Conservation (phyloP, 805 yeast genomes). For the Nakazawaea molendinolei region DNA sequence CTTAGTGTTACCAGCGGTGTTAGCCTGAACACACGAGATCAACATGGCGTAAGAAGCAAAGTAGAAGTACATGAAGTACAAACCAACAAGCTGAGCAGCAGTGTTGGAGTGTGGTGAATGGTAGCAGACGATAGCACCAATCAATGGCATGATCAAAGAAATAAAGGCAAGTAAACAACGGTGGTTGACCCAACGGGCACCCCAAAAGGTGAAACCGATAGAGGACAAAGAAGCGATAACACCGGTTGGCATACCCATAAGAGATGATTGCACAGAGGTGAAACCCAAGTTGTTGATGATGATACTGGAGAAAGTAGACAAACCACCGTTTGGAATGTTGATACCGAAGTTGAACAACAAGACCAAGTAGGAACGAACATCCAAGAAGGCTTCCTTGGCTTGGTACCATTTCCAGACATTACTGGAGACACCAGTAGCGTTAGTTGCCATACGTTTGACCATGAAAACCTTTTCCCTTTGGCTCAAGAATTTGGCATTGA, state of each 20-base stretch:
- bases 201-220: conserved; percentile 25
- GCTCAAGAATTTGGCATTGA: conserved; percentile 34
- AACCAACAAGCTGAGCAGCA: conserved; percentile 22
- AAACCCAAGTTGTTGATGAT: conserved; percentile 22
- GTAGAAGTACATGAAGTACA: conserved; percentile 28
- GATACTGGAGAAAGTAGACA: conserved; percentile 22
- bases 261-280: conserved; percentile 13
- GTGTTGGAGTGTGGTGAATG: conserved; percentile 18
- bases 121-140: conserved; percentile 22
- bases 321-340: conserved; percentile 27
- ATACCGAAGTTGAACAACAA: conserved; percentile 22
- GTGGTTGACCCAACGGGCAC: conserved; percentile 24
- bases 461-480: conserved; percentile 28
- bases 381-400: conserved; percentile 34
- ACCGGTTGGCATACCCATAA: conserved; percentile 27
- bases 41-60: conserved; percentile 26
- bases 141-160: conserved; percentile 22
- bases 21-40: conserved; percentile 29
- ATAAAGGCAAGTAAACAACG: conserved; percentile 21
- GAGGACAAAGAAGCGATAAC: conserved; percentile 28
- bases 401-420: conserved; percentile 33
- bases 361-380: conserved; percentile 18
- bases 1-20: conserved; percentile 42
- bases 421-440: conserved; percentile 38
- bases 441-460: conserved; percentile 24